Percentiles rank a stretch among this genome's conserved stretches.
Conservation (phyloP, 306 rosid species). For the Dalbergia cochinchinensis region DNA sequence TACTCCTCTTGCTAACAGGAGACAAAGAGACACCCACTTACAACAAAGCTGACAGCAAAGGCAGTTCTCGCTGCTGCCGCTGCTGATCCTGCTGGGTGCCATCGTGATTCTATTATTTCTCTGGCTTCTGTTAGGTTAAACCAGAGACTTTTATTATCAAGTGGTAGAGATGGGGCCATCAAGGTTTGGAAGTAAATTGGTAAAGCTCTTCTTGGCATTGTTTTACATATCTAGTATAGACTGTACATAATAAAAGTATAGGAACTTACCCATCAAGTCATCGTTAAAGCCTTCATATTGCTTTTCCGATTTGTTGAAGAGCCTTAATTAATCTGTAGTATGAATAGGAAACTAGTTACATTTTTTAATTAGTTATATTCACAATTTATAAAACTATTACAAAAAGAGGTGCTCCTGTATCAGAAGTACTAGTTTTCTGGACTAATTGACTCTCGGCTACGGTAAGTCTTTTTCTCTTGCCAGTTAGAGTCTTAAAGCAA, state of each 20-base stretch:
- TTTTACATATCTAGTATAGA: conserved; percentile 66
- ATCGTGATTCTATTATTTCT: conserved; percentile 81
- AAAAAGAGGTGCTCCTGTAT: neutral
- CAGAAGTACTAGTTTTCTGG: neutral
- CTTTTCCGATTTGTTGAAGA: neutral
- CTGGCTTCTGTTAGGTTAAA: conserved; percentile 90
- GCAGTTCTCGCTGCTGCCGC: conserved; percentile 91
- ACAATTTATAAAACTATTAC: neutral
- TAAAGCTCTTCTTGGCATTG: conserved; percentile 22
- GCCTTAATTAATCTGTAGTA: conserved; percentile 42
- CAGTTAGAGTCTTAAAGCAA: too few relatives aligned
- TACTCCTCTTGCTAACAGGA: conserved; percentile 64
- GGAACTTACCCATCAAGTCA: conserved; percentile 38
- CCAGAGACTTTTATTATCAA: conserved; percentile 84
- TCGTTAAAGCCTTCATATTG: conserved; percentile 15
- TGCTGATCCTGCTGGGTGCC: conserved; percentile 92
- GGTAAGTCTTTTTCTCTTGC: neutral
- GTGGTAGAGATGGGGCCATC: conserved; percentile 94
- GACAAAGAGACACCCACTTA: conserved; percentile 76
- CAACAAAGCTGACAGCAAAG: conserved; percentile 77
- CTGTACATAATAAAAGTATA: conserved; percentile 50
- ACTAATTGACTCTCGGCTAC: neutral
- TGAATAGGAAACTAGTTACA: conserved; percentile 20
- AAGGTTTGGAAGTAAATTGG: conserved; percentile 90
- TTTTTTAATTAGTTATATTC: conserved; percentile 29